These are phyloP conservation scores for Dalbergia oliveri DNA, from an alignment of 306 rosid species.

Conservation along the genomic window DNA sequence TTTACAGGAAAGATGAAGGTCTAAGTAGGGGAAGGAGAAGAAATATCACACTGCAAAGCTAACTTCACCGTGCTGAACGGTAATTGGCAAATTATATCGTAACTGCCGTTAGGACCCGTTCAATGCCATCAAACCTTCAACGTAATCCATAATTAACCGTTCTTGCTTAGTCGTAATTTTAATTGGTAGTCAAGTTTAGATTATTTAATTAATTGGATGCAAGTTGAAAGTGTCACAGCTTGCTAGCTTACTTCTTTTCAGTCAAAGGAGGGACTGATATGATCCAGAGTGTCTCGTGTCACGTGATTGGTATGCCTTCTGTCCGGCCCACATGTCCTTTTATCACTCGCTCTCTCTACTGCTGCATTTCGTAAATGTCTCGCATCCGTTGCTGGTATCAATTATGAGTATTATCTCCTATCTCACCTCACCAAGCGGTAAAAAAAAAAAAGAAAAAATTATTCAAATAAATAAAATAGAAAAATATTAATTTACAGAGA, in stretches of 20 bases:
- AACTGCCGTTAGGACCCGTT: conserved; percentile 10
- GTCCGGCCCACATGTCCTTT: conserved; percentile 49
- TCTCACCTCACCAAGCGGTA: not conserved
- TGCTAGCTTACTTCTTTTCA: conserved; percentile 28
- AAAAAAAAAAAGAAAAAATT: not conserved
- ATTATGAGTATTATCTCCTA: too few relatives aligned
- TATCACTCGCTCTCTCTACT: conserved; percentile 14
- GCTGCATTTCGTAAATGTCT: conserved; percentile 37
- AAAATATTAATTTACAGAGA: too few relatives aligned
- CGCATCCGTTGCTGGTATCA: not conserved
- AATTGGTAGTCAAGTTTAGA: too few relatives aligned
- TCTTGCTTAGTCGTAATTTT: not conserved
- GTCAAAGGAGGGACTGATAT: conserved; percentile 67
- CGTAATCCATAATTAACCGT: not conserved
- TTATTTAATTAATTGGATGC: not conserved
- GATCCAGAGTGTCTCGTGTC: conserved; percentile 62
- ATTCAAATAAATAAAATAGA: too few relatives aligned
- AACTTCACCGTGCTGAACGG: too few relatives aligned
- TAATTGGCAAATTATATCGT: conserved; percentile 9
- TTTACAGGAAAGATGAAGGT: not conserved
- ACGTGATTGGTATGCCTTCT: conserved; percentile 65
- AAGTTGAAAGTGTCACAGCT: not conserved
- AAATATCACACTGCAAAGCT: too few relatives aligned
- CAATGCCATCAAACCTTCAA: not conserved
- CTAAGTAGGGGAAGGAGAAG: too few relatives aligned